Conservation (phyloP, 805 yeast species). For the Brettanomyces naardenensis region DNA sequence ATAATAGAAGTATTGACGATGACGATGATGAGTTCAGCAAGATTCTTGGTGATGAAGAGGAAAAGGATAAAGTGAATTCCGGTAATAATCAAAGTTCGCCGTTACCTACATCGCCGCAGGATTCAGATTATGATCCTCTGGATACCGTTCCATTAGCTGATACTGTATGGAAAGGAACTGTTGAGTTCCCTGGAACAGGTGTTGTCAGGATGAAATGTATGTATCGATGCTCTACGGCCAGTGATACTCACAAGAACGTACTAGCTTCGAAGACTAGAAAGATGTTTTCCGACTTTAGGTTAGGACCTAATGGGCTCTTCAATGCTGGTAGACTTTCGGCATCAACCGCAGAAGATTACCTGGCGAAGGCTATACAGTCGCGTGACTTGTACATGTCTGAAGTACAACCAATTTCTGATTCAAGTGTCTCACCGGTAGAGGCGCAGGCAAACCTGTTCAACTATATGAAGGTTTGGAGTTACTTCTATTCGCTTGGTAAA, state of each 20-base stretch:
- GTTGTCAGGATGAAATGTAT: slow-evolving; percentile 10
- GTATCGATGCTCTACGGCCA: slow-evolving; percentile 12
- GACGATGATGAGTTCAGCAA: slow-evolving; percentile 13
- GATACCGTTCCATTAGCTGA: slow-evolving; percentile 12
- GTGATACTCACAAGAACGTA: slow-evolving; percentile 6
- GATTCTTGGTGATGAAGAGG: slow-evolving; percentile 6
- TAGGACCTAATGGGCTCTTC: slow-evolving; percentile 10
- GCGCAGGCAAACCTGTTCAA: slow-evolving; percentile 18
- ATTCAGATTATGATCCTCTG: slow-evolving; percentile 19
- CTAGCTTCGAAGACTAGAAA: slow-evolving; percentile 7
- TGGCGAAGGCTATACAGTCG: slow-evolving; percentile 36
- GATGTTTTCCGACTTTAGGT: slow-evolving; percentile 13
- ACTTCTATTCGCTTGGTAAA: slow-evolving; percentile 37
- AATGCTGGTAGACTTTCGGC: slow-evolving; percentile 59
- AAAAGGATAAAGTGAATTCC: background rate
- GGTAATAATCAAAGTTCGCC: too few species aligned
- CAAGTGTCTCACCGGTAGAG: slow-evolving; percentile 5
- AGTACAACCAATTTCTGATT: slow-evolving; percentile 24
- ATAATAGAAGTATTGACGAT: slow-evolving; percentile 6
- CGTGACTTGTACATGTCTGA: slow-evolving; percentile 49
- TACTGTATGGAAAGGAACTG: slow-evolving; percentile 16
- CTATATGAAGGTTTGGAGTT: slow-evolving; percentile 32
- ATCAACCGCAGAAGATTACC: slow-evolving; percentile 46
- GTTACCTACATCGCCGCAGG: background rate
- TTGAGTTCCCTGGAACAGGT: slow-evolving; percentile 14